phyloP scores from a whole-genome alignment of 2,329 filamentous ascomycete genomes.

The Colletotrichum coccodes region DNA sequence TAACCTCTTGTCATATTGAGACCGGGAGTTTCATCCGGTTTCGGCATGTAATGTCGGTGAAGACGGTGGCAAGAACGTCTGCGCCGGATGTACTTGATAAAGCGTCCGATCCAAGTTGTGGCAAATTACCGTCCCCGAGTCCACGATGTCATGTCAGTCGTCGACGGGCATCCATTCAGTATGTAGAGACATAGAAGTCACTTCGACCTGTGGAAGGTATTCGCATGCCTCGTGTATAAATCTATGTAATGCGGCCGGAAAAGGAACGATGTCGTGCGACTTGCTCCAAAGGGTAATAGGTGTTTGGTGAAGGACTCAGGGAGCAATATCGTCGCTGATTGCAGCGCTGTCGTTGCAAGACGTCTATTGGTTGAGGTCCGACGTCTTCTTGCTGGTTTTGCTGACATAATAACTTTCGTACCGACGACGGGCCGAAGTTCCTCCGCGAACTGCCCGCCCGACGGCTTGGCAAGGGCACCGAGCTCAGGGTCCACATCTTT shows the following conservation, averaged over 20 bases:
- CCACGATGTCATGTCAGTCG: conserved; percentile 7
- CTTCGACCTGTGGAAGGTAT: background rate
- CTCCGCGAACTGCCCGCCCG: background rate
- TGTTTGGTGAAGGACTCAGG: background rate
- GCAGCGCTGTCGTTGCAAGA: background rate
- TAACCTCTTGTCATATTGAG: conserved; percentile 4
- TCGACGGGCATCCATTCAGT: conserved; percentile 1
- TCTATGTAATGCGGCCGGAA: background rate
- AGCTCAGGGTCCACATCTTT: background rate
- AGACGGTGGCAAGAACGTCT: background rate
- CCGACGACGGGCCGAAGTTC: background rate
- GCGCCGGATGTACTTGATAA: background rate
- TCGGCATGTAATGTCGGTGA: conserved; percentile 24
- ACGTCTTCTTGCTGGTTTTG: background rate
- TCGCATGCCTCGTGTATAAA: background rate
- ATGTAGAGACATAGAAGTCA: background rate
- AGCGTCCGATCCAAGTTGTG: background rate
- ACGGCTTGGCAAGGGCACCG: background rate
- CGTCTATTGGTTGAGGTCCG: background rate
- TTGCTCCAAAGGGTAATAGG: background rate
- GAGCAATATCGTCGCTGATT: background rate
- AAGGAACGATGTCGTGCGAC: background rate
- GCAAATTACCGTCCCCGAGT: conserved; percentile 5
- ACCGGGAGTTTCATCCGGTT: conserved; percentile 14
- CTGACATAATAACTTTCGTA: background rate